These are phyloP conservation scores for thale cress (Arabidopsis thaliana) DNA, from an alignment of 345 rosid genomes.

Conservation along the genomic window DNA sequence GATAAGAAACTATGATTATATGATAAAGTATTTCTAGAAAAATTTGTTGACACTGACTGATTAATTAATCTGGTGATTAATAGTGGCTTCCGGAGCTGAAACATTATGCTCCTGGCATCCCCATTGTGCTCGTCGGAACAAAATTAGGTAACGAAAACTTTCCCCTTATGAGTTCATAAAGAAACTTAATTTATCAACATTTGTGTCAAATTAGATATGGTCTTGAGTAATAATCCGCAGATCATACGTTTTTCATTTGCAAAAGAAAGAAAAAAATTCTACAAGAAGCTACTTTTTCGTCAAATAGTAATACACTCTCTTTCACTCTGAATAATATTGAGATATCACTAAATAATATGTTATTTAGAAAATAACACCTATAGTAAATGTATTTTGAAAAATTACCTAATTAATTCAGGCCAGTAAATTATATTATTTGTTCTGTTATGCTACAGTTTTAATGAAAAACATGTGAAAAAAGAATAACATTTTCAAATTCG, in stretches of 20 bases:
- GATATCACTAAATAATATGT: too few relatives aligned
- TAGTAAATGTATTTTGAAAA: too few relatives aligned
- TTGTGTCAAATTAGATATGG: neutral
- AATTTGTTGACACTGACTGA: neutral
- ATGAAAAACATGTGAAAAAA: neutral
- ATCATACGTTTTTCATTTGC: neutral
- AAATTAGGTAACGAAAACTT: conserved; percentile 59
- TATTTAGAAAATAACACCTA: too few relatives aligned
- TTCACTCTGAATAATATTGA: neutral
- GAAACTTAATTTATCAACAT: neutral
- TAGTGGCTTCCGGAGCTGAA: conserved; percentile 84
- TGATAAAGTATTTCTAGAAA: neutral
- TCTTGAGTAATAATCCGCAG: neutral
- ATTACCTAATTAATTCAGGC: neutral
- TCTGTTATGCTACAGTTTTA: neutral
- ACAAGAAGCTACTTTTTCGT: neutral
- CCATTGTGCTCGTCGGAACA: conserved; percentile 81
- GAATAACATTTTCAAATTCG: neutral
- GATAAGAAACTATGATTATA: neutral
- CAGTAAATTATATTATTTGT: neutral
- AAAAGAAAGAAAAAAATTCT: too few relatives aligned
- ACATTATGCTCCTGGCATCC: conserved; percentile 78
- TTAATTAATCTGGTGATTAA: conserved; percentile 18
- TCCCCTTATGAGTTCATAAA: neutral
- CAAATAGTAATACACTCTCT: neutral